These are phyloP conservation scores for Sphagnum magellanicum DNA, from an alignment of 228 moss, liverwort and hornwort species.

Conservation along the genomic window DNA sequence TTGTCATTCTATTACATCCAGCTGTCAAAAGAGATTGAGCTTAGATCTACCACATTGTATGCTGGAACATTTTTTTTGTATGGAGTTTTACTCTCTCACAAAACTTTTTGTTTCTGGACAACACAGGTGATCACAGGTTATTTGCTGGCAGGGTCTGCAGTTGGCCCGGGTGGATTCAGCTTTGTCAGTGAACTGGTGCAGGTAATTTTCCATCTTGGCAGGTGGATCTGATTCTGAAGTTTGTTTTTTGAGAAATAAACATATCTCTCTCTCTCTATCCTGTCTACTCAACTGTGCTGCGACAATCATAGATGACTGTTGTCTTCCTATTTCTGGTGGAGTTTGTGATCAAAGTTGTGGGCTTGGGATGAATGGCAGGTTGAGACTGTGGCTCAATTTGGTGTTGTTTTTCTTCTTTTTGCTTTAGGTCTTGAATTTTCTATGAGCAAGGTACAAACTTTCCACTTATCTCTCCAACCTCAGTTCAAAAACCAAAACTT, in stretches of 20 bases:
- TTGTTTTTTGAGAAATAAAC: no score
- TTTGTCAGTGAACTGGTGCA: slow-evolving; percentile 97
- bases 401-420: slow-evolving; percentile 94
- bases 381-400: slow-evolving; percentile 95
- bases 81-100: neutral
- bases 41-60: no score
- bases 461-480: neutral
- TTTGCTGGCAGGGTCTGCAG: slow-evolving; percentile 90
- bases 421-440: slow-evolving; percentile 95
- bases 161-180: slow-evolving; percentile 94
- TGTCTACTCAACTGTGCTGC: no score
- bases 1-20: slow-evolving; percentile 6
- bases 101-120: neutral
- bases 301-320: no score
- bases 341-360: neutral
- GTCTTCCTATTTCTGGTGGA: no score
- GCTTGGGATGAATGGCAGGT: slow-evolving; percentile 27
- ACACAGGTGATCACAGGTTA: slow-evolving; percentile 85
- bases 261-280: no score
- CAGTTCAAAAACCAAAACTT: no score
- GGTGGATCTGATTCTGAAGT: no score
- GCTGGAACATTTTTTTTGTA: neutral
- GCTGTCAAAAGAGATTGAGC: no score
- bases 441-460: slow-evolving; percentile 50
- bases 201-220: slow-evolving; percentile 13